Evolutionary conservation across 257 asterid species (phyloP).

Genomic region (Nicotiana tomentosiformis): DNA sequence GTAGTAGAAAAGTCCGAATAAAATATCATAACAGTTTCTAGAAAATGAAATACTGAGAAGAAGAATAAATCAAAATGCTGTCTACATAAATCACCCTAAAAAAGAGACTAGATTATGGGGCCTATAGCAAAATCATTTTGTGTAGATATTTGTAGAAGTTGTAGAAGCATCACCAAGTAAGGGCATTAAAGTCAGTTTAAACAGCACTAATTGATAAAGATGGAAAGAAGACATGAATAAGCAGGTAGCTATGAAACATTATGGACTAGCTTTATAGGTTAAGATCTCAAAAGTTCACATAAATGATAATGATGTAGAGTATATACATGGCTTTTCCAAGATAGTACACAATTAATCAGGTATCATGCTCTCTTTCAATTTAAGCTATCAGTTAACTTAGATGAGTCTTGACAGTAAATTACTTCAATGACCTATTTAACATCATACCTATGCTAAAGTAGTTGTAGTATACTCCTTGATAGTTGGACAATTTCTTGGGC

Average conservation of each 20-base stretch:
- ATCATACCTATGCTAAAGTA: slow-evolving; percentile 90
- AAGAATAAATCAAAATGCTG: not conserved
- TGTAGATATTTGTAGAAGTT: not conserved
- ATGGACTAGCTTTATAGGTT: not conserved
- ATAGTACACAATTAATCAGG: not conserved
- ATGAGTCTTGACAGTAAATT: not conserved
- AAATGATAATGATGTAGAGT: not conserved
- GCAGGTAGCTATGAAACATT: not conserved
- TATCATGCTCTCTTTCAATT: not conserved
- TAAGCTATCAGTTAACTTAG: not conserved
- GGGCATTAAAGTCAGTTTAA: not conserved
- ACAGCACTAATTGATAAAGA: not conserved
- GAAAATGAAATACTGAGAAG: not conserved
- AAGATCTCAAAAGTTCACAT: not conserved
- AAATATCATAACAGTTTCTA: not conserved
- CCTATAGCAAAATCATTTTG: not conserved
- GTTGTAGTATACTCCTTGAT: slow-evolving; percentile 89
- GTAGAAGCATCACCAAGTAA: slow-evolving; percentile 3
- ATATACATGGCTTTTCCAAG: not conserved
- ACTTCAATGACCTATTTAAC: not conserved
- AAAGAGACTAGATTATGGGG: not conserved
- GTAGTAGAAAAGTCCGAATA: not conserved
- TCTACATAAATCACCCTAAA: not conserved
- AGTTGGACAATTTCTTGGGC: slow-evolving; percentile 65
- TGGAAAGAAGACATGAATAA: not conserved